These are phyloP conservation scores for Coniella lustricola DNA, from an alignment of 2,329 filamentous ascomycete species.

Conservation along the genomic window DNA sequence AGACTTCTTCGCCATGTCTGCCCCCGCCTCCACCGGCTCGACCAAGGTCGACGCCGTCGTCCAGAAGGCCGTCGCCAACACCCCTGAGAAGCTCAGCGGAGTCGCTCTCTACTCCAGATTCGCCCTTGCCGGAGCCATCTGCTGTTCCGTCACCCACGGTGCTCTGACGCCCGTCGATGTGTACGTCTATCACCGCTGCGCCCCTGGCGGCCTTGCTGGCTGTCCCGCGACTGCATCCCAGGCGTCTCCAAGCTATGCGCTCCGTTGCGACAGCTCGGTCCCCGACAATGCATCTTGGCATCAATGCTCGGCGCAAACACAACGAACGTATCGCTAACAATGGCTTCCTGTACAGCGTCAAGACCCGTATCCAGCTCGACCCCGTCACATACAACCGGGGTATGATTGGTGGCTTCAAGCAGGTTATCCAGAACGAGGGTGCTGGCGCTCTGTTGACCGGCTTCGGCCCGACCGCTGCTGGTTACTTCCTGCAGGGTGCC, in stretches of 20 bases:
- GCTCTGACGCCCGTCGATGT: conserved; percentile 97
- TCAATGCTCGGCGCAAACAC: too few species aligned
- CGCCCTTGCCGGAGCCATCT: conserved; percentile 94
- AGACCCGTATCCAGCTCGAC: conserved; percentile 93
- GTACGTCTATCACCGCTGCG: conserved; percentile 55
- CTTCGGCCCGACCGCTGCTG: conserved; percentile 76
- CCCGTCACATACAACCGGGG: conserved; percentile 83
- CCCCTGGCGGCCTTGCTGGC: not conserved
- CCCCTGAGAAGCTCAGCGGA: conserved; percentile 38
- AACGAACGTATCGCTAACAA: conserved; percentile 1
- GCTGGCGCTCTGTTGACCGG: conserved; percentile 80
- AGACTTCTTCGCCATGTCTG: conserved; percentile 37
- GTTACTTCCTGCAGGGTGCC: conserved; percentile 90
- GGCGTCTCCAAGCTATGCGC: not conserved
- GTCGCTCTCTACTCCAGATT: conserved; percentile 85
- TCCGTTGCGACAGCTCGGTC: too few species aligned
- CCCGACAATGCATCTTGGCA: too few species aligned
- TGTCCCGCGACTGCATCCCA: not conserved
- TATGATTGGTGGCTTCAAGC: conserved; percentile 77
- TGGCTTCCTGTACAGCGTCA: conserved; percentile 57
- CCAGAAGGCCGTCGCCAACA: conserved; percentile 33
- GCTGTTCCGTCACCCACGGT: conserved; percentile 97
- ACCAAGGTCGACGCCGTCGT: conserved; percentile 39
- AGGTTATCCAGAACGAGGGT: conserved; percentile 79
- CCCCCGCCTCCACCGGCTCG: conserved; percentile 31